phyloP scores from a whole-genome alignment of 495 filamentous ascomycete genomes.

The Penicillium daleae region DNA sequence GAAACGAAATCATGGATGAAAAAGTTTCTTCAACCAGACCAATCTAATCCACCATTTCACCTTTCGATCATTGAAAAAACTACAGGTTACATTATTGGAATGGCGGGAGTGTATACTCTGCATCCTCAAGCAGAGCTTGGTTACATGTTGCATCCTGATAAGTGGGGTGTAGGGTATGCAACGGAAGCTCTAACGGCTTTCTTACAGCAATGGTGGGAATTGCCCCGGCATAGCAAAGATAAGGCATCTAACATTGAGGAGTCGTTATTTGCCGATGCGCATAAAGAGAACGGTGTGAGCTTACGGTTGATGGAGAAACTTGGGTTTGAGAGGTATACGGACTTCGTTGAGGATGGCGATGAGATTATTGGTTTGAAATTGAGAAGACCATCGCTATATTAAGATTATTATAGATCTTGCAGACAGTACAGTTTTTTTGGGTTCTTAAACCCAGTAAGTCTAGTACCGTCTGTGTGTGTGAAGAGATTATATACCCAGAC shows the following conservation, averaged over 20 bases:
- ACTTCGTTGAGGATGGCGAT: neutral
- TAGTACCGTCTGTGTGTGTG: neutral
- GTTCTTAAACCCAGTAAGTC: neutral
- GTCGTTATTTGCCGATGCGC: neutral
- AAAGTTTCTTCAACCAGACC: neutral
- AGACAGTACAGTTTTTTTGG: neutral
- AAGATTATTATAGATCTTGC: neutral
- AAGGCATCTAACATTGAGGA: neutral
- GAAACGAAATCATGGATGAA: neutral
- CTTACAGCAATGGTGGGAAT: neutral
- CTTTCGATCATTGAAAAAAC: neutral
- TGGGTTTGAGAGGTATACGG: neutral
- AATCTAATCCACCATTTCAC: neutral
- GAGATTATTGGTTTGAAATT: neutral
- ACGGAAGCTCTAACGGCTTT: neutral
- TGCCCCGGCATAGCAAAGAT: neutral
- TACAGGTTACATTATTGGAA: neutral
- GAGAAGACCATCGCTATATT: neutral
- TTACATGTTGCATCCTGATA: neutral
- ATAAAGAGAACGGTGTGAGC: neutral
- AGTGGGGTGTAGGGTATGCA: neutral
- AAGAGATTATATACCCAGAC: too few species aligned
- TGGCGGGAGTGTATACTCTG: neutral
- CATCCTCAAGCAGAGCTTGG: neutral
- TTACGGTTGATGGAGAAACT: neutral